Conservation (phyloP, 495 filamentous ascomycete genomes). For the Penicillium lagena region DNA sequence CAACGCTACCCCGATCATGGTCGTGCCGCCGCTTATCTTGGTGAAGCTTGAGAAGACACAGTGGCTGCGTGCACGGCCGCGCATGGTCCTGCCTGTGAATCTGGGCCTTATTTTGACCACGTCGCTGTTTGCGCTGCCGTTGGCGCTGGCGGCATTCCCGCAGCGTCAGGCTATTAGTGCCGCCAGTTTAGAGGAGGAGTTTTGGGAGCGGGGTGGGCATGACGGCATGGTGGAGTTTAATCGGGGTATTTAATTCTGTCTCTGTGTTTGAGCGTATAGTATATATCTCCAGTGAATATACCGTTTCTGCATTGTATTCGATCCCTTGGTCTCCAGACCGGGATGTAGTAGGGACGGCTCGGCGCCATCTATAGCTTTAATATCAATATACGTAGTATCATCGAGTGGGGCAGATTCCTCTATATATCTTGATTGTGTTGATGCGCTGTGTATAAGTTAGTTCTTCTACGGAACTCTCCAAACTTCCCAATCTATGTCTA, state of each 20-base stretch:
- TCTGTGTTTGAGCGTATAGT: not conserved
- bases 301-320: not conserved
- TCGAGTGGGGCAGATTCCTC: too few relatives aligned
- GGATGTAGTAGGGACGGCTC: too few relatives aligned
- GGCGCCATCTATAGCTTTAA: too few relatives aligned
- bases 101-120: slow-evolving; percentile 75
- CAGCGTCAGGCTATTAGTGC: slow-evolving; percentile 77
- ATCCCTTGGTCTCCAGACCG: too few relatives aligned
- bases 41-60: slow-evolving; percentile 71
- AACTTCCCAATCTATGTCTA: not conserved
- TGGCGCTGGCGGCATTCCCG: slow-evolving; percentile 80
- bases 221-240: slow-evolving; percentile 83
- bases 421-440: not conserved
- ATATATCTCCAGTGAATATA: not conserved
- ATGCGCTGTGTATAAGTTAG: not conserved
- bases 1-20: slow-evolving; percentile 96
- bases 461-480: not conserved
- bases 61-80: slow-evolving; percentile 68
- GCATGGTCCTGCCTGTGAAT: slow-evolving; percentile 71
- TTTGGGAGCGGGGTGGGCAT: slow-evolving; percentile 68
- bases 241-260: slow-evolving; percentile 61
- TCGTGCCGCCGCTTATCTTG: slow-evolving; percentile 77
- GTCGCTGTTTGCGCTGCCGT: slow-evolving; percentile 72
- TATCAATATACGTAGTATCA: too few relatives aligned
- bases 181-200: slow-evolving; percentile 70